Conservation (phyloP, 441 rosid species). For the Erodium chrysanthum region DNA sequence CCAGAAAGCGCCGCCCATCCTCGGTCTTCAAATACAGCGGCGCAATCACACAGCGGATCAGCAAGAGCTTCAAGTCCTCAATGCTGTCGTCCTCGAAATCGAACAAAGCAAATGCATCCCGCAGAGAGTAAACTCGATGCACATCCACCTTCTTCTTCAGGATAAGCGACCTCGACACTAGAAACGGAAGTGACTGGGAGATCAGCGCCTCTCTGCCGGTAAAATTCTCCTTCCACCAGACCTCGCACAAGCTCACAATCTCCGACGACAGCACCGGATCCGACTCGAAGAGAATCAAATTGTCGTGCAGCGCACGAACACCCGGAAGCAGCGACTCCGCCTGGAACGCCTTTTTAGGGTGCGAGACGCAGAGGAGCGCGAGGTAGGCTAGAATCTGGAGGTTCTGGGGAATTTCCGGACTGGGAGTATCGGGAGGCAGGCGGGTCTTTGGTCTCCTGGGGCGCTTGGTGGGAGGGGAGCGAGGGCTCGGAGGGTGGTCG, state of each 20-base stretch:
- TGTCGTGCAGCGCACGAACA: slow-evolving; percentile 55
- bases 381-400: slow-evolving; percentile 43
- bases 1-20: slow-evolving; percentile 70
- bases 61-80: slow-evolving; percentile 60
- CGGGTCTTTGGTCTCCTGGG: slow-evolving; percentile 32
- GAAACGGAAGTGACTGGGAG: slow-evolving; percentile 68
- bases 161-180: slow-evolving; percentile 65
- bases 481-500: slow-evolving; percentile 16
- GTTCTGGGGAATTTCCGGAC: slow-evolving; percentile 22
- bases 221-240: slow-evolving; percentile 61
- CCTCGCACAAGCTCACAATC: slow-evolving; percentile 61
- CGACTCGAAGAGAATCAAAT: slow-evolving; percentile 53
- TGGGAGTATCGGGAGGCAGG: background rate
- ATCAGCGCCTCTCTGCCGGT: slow-evolving; percentile 48
- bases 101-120: slow-evolving; percentile 62
- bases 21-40: slow-evolving; percentile 72
- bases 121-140: slow-evolving; percentile 60
- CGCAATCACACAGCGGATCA: slow-evolving; percentile 68
- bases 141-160: slow-evolving; percentile 78
- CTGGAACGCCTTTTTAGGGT: slow-evolving; percentile 39
- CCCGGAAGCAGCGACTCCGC: slow-evolving; percentile 43
- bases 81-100: slow-evolving; percentile 89
- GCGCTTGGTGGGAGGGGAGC: slow-evolving; percentile 60
- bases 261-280: slow-evolving; percentile 48
- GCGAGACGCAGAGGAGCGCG: slow-evolving; percentile 36